Evolutionary conservation across 257 asterid genomes (phyloP), one percentile per base, ranked within the genome.

Genomic region (Fraxinus cuspidata): DNA sequence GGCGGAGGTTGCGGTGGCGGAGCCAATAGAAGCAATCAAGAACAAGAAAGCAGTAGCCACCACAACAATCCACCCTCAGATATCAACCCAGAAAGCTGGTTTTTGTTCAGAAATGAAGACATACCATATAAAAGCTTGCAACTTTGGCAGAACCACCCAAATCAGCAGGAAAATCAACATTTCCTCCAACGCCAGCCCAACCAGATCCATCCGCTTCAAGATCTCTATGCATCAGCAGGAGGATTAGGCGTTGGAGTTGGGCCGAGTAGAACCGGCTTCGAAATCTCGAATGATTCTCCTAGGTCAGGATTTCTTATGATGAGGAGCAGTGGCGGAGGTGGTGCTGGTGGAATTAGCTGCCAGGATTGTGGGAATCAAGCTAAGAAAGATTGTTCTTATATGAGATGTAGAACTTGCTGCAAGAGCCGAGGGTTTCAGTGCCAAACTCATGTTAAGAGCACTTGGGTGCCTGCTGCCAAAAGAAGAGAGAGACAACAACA

Each of bases 391-490:
- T 94, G 98, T 66, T 0, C 81, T 2, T 94, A 92, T 81, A 92
- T 92, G 97, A 89, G 98, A 83, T 94, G 98, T 82, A 83, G 98
- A 53, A 90, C 94, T 11, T 94, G 98, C 83, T 94, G 98, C 28
- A 94, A 92, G 77, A 92, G 97, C 78, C 89, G 97, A 76, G 98
- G 98, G 71, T 88, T 83, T 78, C 89, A 85, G 63, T 93, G 98
- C 83, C 78, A 81, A 15, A 93, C 98, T 2, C 98, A 93, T 81
- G 90, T 93, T 0, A 93, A 88, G 83, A 89, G 95, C 88, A 94
- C 98, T 18, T 94, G 98, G 98, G 97, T 94, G 32, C 97, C 98
- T 0, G 98, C 98, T 0, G 85, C 96, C 0, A 89, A 94, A 86
- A 83, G 98, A 66, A 76, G 98, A 27, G 95, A 94, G 78, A 72